These are phyloP conservation scores for Phalaenopsis equestris DNA, from an alignment of 106 monocot species.

Conservation along the genomic window DNA sequence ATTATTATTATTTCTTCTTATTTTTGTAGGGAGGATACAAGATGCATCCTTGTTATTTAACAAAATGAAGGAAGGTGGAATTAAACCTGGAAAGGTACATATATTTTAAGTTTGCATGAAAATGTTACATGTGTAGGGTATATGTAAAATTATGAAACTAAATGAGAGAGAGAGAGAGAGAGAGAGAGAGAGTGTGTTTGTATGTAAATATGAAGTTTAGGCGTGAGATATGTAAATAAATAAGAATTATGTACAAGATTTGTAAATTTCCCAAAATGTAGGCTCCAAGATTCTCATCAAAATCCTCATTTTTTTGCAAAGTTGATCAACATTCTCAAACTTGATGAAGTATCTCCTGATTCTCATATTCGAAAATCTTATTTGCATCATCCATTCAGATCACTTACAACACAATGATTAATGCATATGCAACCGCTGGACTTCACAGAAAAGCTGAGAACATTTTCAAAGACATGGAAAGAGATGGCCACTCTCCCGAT, in stretches of 20 bases:
- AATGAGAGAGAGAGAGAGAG: not conserved
- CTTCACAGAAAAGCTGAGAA: constrained; percentile 43
- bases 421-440: constrained; percentile 66
- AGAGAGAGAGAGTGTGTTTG: too few relatives aligned
- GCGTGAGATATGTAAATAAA: too few relatives aligned
- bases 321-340: too few relatives aligned
- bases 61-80: constrained; percentile 83
- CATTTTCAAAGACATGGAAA: constrained; percentile 61
- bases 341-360: not conserved
- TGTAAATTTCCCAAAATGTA: too few relatives aligned
- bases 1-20: not conserved
- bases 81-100: constrained; percentile 82
- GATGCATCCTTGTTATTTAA: constrained; percentile 70
- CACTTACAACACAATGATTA: constrained; percentile 83
- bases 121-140: too few relatives aligned
- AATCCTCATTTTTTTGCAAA: too few relatives aligned
- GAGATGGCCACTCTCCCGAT: constrained; percentile 55
- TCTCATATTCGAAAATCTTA: not conserved
- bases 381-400: constrained; percentile 33
- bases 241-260: too few relatives aligned
- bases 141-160: too few relatives aligned
- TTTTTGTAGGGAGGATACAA: constrained; percentile 48
- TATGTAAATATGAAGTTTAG: too few relatives aligned
- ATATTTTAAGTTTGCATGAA: not conserved
- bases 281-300: too few relatives aligned